These are phyloP conservation scores for Angomonas deanei DNA, from an alignment of 208 protist species.

Conservation along the genomic window DNA sequence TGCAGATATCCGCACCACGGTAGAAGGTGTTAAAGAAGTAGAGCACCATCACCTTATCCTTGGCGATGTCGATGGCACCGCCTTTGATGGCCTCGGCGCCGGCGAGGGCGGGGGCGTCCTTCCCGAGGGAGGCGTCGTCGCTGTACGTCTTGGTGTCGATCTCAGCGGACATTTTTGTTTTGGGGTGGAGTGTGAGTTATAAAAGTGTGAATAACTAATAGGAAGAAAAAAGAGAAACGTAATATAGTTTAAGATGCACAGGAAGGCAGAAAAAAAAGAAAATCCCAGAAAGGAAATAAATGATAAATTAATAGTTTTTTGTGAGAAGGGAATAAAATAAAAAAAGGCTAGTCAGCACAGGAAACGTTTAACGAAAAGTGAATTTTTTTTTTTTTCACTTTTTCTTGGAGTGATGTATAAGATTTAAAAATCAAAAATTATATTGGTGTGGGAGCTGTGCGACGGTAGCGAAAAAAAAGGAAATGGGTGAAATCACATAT, in stretches of 20 bases:
- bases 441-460: too few species aligned
- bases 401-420: too few species aligned
- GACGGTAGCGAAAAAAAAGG: too few species aligned
- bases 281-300: background rate
- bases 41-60: slow-evolving; percentile 74
- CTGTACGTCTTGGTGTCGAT: slow-evolving; percentile 87
- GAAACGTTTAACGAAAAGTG: too few species aligned
- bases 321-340: slow-evolving; percentile 4
- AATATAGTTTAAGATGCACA: too few species aligned
- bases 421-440: too few species aligned
- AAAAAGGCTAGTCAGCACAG: too few species aligned
- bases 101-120: slow-evolving; percentile 57
- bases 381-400: too few species aligned
- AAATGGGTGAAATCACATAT: too few species aligned
- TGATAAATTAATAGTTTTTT: background rate
- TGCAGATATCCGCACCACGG: slow-evolving; percentile 81
- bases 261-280: background rate
- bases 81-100: slow-evolving; percentile 67
- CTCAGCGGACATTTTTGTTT: slow-evolving; percentile 52
- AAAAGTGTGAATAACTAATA: background rate
- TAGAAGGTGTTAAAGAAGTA: slow-evolving; percentile 93
- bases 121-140: slow-evolving; percentile 72
- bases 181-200: background rate
- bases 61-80: slow-evolving; percentile 42
- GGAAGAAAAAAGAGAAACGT: too few species aligned